Conservation (phyloP, 2,329 filamentous ascomycete genomes). For the Neopestalotiopsis sp. region DNA sequence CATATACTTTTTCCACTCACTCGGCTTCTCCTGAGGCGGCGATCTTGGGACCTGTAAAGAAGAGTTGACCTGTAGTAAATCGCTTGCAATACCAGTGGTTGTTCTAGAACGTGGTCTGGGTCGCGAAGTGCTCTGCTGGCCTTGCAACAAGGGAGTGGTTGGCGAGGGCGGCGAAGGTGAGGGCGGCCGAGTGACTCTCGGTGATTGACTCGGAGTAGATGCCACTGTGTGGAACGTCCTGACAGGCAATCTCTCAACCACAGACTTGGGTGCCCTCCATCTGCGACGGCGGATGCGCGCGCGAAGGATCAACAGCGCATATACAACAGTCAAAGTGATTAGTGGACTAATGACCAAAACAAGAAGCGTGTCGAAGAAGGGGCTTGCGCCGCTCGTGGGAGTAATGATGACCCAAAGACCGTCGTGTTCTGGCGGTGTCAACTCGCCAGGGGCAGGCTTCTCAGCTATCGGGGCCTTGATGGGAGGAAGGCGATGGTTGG, state of each 20-base stretch:
- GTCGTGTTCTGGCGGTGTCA: slow-evolving; percentile 58
- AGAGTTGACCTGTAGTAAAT: slow-evolving; percentile 48
- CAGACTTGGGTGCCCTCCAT: slow-evolving; percentile 96
- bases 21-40: slow-evolving; percentile 55
- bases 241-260: slow-evolving; percentile 93
- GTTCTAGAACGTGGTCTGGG: slow-evolving; percentile 69
- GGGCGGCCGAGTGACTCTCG: slow-evolving; percentile 59
- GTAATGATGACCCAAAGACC: slow-evolving; percentile 97
- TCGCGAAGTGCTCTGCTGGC: slow-evolving; percentile 48
- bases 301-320: slow-evolving; percentile 83
- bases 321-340: slow-evolving; percentile 90
- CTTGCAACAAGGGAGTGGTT: slow-evolving; percentile 79
- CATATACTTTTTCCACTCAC: slow-evolving; percentile 71
- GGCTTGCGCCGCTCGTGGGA: slow-evolving; percentile 85
- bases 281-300: slow-evolving; percentile 86
- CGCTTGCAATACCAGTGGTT: slow-evolving; percentile 62
- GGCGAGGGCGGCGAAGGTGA: slow-evolving; percentile 71
- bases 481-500: slow-evolving; percentile 35
- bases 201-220: slow-evolving; percentile 60
- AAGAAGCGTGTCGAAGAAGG: slow-evolving; percentile 95
- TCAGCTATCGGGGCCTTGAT: slow-evolving; percentile 28
- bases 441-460: slow-evolving; percentile 29
- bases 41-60: slow-evolving; percentile 44
- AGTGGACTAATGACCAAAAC: slow-evolving; percentile 95
- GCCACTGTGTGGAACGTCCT: slow-evolving; percentile 91